Base-by-base conservation (phyloP, 441 rosid species). In the Gossypium trilobum region DNA sequence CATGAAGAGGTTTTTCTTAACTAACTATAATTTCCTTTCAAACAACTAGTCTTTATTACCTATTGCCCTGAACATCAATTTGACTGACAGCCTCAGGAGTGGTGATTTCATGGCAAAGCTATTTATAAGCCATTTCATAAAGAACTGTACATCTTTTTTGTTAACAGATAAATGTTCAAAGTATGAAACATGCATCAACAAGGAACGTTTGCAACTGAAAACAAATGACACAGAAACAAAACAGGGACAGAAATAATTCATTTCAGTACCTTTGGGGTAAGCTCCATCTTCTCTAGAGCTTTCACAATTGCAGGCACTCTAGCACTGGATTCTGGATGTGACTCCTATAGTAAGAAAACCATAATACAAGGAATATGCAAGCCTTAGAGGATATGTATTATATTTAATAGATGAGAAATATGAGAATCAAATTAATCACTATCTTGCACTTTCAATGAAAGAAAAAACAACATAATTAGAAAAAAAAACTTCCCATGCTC, bases 301-400 rank as follows among this genome's bases (percentile, higher is more conserved):
- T 55, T 86, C 66, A 91, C 87, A 74, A 91, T 94, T 71, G 97
- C 90, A 68, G 97, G 97, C 75, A 94, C 95, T 80, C 99, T 92
- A 75, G 90, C 85, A 77, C 91, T 89, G 44, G 94, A 92, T 84
- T 94, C 99, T 5, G 99, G 99, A 82, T 94, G 99, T 11, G 97
- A 74, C 78, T 91, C 94, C 97, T 94, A 82, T 25, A 68, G 72
- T 55, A 69, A 70, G 20, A 59, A 63, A 63, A 27, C 58, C 36
- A 60, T 54, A 55, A 55, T 39, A 19, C 48, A 61, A 69, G 72
- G 44, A 60, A 51, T 3, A 68, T 10, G 23, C 3, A 61, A 17
- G 22, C 16, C 31, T 42, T 19, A 8, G 23, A 25, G 64, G 14
- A 68, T 8, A 39, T 72, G 44, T 9, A 33, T 14, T 4, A 39